These are phyloP conservation scores for Vigna trinervia DNA, from an alignment of 306 rosid species.

Conservation along the genomic window DNA sequence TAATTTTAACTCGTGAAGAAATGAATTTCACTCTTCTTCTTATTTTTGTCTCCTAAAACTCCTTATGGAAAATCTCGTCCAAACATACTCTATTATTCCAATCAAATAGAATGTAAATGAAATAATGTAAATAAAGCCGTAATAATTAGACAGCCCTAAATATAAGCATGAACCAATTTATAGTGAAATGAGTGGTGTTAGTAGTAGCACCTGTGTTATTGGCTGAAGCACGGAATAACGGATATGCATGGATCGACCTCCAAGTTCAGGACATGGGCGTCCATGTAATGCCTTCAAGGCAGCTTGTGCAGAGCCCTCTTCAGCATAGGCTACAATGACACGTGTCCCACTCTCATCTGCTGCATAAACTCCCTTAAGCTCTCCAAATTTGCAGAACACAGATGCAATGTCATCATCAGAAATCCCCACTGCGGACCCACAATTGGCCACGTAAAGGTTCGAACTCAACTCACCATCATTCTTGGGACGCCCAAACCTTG, in stretches of 20 bases:
- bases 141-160: background rate
- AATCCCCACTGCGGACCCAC: constrained; percentile 82
- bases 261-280: constrained; percentile 66
- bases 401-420: constrained; percentile 57
- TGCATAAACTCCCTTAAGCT: constrained; percentile 64
- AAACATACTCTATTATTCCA: background rate
- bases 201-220: constrained; percentile 48
- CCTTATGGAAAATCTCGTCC: too few species aligned
- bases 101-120: background rate
- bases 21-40: too few species aligned
- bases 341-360: constrained; percentile 91
- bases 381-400: constrained; percentile 70
- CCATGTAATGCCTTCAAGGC: constrained; percentile 72
- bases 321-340: constrained; percentile 65
- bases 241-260: constrained; percentile 76
- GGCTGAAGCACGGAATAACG: constrained; percentile 75
- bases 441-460: constrained; percentile 82
- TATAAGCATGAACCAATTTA: background rate
- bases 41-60: too few species aligned
- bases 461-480: constrained; percentile 56
- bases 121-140: background rate
- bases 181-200: background rate
- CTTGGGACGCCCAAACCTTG: constrained; percentile 71
- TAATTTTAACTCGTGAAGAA: too few species aligned
- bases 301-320: constrained; percentile 60